A percentile compares a stretch with the other conserved stretches of the same genome.
These are phyloP conservation scores for Fusarium buharicum DNA, from an alignment of 2,329 filamentous ascomycete genomes.

Conservation along the genomic window DNA sequence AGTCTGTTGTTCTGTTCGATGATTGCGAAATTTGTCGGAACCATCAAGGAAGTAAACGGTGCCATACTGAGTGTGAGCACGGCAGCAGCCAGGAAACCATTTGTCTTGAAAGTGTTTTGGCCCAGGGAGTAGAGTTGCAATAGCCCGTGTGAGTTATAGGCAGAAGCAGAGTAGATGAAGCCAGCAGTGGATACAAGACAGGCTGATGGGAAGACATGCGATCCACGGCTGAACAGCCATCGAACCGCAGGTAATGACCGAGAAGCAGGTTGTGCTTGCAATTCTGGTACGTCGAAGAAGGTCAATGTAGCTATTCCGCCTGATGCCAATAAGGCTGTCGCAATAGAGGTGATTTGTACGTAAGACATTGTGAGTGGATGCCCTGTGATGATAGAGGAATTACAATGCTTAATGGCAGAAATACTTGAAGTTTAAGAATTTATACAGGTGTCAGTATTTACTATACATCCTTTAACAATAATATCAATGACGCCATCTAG, in stretches of 20 bases:
- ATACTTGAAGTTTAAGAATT: too few species aligned
- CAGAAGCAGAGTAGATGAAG: slow-evolving; percentile 1
- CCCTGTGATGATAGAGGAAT: too few species aligned
- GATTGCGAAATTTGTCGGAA: slow-evolving; percentile 10
- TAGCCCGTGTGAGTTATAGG: fast-evolving
- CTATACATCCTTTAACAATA: too few species aligned
- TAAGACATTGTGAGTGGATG: neutral
- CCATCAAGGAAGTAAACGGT: slow-evolving; percentile 5
- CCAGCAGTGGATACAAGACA: neutral
- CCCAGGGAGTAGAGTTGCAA: neutral
- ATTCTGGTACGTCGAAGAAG: slow-evolving; percentile 17
- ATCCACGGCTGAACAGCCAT: slow-evolving; percentile 6
- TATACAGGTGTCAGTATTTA: too few species aligned
- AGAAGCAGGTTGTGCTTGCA: slow-evolving; percentile 14
- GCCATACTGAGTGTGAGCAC: slow-evolving; percentile 7
- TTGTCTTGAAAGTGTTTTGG: neutral
- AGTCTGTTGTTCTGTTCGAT: neutral
- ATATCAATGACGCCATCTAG: too few species aligned
- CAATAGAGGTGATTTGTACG: neutral
- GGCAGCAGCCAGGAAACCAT: neutral
- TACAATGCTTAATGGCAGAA: too few species aligned
- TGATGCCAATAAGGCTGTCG: slow-evolving; percentile 11
- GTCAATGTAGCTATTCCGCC: slow-evolving; percentile 6
- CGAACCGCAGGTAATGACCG: neutral
- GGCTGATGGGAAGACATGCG: neutral